A percentile compares a stretch with the other conserved stretches of the same genome.
These are phyloP conservation scores for Pichia sp. DNA, from an alignment of 1,139 yeast genomes.

Conservation along the genomic window DNA sequence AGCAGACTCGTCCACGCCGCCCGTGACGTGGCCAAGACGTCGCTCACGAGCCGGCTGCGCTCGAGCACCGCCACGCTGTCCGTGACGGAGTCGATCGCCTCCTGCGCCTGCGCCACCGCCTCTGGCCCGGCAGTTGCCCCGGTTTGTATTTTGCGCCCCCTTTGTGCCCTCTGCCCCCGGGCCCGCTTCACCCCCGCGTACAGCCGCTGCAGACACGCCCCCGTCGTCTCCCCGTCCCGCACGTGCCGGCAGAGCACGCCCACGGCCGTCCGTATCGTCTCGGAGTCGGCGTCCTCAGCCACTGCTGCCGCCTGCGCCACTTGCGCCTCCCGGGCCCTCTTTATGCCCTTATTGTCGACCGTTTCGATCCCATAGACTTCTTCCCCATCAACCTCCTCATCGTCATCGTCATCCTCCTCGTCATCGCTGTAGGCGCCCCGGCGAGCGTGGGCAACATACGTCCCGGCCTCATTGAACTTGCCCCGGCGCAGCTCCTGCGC, in stretches of 20 bases:
- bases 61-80: constrained; percentile 5
- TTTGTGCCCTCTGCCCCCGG: background rate
- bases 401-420: constrained; percentile 37
- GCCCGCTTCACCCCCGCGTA: background rate
- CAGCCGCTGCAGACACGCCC: background rate
- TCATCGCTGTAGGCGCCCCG: constrained; percentile 32
- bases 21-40: background rate
- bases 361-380: background rate
- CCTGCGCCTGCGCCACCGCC: background rate
- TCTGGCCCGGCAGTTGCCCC: background rate
- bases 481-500: constrained; percentile 58
- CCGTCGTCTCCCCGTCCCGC: constrained; percentile 1
- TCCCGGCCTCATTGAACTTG: constrained; percentile 58
- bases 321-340: background rate
- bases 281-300: background rate
- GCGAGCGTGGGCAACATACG: constrained; percentile 39
- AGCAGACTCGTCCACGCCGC: background rate
- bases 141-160: too few species aligned
- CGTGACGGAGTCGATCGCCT: background rate
- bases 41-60: background rate
- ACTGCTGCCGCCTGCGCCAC: too few species aligned
- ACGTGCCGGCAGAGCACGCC: background rate
- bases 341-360: background rate
- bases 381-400: constrained; percentile 40
- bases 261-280: background rate